Evolutionary conservation across 2,329 filamentous ascomycete species (phyloP).

Genomic region (Chrysoporthe deuterocubensis): DNA sequence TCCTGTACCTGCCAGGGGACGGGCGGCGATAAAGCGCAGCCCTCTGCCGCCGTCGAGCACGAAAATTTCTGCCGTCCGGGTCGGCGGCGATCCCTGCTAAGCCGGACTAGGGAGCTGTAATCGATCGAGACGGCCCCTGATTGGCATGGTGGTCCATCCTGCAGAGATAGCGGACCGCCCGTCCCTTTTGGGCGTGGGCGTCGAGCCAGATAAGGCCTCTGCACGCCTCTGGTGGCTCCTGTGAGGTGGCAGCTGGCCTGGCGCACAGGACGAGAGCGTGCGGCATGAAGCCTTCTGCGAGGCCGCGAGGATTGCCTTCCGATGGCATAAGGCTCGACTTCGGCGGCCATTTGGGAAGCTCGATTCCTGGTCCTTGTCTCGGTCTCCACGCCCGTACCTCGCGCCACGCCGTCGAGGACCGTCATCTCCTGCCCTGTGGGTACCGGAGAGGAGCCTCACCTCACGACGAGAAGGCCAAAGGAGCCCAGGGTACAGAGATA

Average conservation of each 20-base stretch:
- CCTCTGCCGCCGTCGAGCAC: not conserved
- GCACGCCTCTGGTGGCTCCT: slow-evolving; percentile 4
- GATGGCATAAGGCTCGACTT: too few species aligned
- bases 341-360: too few species aligned
- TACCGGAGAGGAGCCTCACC: too few species aligned
- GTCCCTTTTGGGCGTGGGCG: not conserved
- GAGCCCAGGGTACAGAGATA: too few species aligned
- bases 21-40: not conserved
- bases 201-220: slow-evolving; percentile 18
- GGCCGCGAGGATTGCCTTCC: too few species aligned
- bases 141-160: slow-evolving; percentile 10
- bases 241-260: not conserved
- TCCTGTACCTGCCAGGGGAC: too few species aligned
- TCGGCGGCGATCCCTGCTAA: slow-evolving; percentile 2
- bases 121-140: not conserved
- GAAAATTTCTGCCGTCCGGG: slow-evolving; percentile 22
- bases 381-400: too few species aligned
- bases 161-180: slow-evolving; percentile 21
- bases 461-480: too few species aligned
- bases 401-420: too few species aligned
- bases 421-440: too few species aligned
- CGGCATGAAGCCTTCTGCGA: not conserved
- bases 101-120: slow-evolving; percentile 12
- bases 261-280: not conserved
- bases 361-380: too few species aligned